These are phyloP conservation scores for Fragilaria crotonensis DNA, from an alignment of 108 stramenopile genomes.

Conservation along the genomic window DNA sequence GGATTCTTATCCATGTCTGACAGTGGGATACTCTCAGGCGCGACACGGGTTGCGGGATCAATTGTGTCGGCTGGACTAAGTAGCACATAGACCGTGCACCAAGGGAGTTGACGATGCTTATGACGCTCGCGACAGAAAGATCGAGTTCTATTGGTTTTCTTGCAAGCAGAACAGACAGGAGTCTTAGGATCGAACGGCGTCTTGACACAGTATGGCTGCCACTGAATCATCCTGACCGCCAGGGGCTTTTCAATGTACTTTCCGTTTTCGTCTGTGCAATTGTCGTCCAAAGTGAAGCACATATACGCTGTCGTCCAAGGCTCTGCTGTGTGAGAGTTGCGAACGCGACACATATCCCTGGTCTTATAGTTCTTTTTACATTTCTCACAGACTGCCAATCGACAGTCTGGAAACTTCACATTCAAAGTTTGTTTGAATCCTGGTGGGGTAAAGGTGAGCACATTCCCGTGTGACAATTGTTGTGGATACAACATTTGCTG, in stretches of 20 bases:
- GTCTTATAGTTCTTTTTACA: conserved; percentile 89
- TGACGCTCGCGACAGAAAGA: conserved; percentile 59
- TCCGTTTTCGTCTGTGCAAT: conserved; percentile 51
- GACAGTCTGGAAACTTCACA: conserved; percentile 71
- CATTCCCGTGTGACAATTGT: conserved; percentile 48
- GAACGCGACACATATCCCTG: conserved; percentile 69
- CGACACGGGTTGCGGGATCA: conserved; percentile 42
- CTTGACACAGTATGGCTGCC: conserved; percentile 43
- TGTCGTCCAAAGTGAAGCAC: conserved; percentile 63
- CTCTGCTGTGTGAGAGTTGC: conserved; percentile 60
- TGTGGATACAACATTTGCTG: conserved; percentile 60
- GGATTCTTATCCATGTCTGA: conserved; percentile 8
- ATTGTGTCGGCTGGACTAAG: conserved; percentile 34
- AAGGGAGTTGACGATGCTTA: conserved; percentile 58
- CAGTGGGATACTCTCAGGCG: conserved; percentile 11
- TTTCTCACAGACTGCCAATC: conserved; percentile 69
- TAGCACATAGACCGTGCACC: conserved; percentile 67
- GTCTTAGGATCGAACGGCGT: conserved; percentile 42
- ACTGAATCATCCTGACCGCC: conserved; percentile 51
- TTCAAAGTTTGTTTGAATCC: conserved; percentile 70
- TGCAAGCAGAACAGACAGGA: conserved; percentile 67
- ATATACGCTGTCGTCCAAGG: conserved; percentile 82
- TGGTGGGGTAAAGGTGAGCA: conserved; percentile 55
- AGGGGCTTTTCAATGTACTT: conserved; percentile 53
- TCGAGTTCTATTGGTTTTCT: conserved; percentile 64